These are phyloP conservation scores for Talaromyces thailandensis DNA, from an alignment of 495 filamentous ascomycete species.

Conservation along the genomic window DNA sequence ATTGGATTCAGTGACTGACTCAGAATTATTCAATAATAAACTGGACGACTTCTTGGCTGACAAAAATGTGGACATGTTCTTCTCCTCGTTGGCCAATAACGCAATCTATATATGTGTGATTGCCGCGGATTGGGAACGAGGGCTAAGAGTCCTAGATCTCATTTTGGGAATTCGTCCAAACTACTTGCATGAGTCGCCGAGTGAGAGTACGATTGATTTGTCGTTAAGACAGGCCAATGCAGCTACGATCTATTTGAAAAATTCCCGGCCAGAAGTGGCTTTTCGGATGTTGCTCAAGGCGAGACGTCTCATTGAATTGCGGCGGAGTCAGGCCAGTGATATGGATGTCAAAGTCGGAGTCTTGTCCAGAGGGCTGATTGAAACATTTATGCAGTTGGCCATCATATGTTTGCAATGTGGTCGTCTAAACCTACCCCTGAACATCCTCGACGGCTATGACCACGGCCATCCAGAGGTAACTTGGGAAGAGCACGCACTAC, in stretches of 20 bases:
- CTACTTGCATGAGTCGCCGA: slow-evolving; percentile 11
- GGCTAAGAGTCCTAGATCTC: slow-evolving; percentile 8
- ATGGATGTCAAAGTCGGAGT: slow-evolving; percentile 13
- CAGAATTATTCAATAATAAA: slow-evolving; percentile 12
- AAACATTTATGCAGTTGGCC: slow-evolving; percentile 14
- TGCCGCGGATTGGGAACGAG: slow-evolving; percentile 11
- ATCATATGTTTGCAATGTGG: slow-evolving; percentile 10
- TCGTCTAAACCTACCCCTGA: background rate
- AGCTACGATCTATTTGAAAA: slow-evolving; percentile 11
- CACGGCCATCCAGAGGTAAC: slow-evolving; percentile 13
- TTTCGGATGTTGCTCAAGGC: slow-evolving; percentile 14
- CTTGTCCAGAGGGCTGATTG: slow-evolving; percentile 8
- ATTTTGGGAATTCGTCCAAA: slow-evolving; percentile 11
- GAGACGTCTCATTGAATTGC: slow-evolving; percentile 11
- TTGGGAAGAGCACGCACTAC: slow-evolving; percentile 18
- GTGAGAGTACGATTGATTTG: slow-evolving; percentile 10
- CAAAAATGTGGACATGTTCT: slow-evolving; percentile 1
- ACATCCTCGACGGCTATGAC: slow-evolving; percentile 7
- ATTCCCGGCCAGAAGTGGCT: slow-evolving; percentile 9
- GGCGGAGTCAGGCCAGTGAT: slow-evolving; percentile 13
- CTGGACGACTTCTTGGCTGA: slow-evolving; percentile 10
- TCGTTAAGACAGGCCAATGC: slow-evolving; percentile 9
- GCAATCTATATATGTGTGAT: slow-evolving; percentile 10
- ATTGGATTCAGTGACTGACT: slow-evolving; percentile 14
- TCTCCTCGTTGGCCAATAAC: slow-evolving; percentile 9